Base-by-base conservation (phyloP, 176 grass and related monocot genomes). In the Metroxylon sagu region DNA sequence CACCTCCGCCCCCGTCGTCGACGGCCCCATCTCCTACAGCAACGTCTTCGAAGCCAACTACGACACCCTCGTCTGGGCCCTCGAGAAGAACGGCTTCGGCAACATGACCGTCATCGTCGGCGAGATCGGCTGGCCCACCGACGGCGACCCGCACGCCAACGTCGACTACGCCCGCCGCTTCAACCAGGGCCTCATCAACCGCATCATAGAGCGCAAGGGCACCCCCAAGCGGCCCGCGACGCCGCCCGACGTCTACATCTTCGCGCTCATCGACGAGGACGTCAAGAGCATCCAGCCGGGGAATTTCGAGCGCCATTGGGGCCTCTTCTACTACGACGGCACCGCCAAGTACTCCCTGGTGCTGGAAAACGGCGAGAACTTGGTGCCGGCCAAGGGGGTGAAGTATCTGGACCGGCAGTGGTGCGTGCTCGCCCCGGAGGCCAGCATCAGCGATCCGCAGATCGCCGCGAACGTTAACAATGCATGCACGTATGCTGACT, bases 1-100 rank as follows among this genome's bases (percentile, higher is more conserved):
- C 17, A 64, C 74, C 0, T 73, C 83, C 3, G 18, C 73, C 52
- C 79, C 71, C 64, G 64, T 90, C 5, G 76, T 77, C 55, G 93
- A 98, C 54, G 94, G 94, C 2, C 1, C 6, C 74, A 57, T 76
- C 17, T 70, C 89, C 62, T 98, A 98, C 82, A 70, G 82, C 78
- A 98, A 93, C 80, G 94, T 77, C 15, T 98, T 98, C 62, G 94
- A 98, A 59, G 94, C 85, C 27, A 98, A 89, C 77, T 98, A 98
- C 57, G 94, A 98, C 88, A 98, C 94, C 12, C 82, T 93, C 57
- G 81, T 98, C 64, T 65, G 80, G 25, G 71, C 94, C 49, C 94
- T 98, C 52, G 88, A 93, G 35, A 83, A 83, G 74, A 74, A 98
- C 77, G 85, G 93, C 26, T 86, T 98, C 1, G 85, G 56, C 0